These are phyloP conservation scores for Seminavis robusta DNA, from an alignment of 108 stramenopile species.

Conservation along the genomic window DNA sequence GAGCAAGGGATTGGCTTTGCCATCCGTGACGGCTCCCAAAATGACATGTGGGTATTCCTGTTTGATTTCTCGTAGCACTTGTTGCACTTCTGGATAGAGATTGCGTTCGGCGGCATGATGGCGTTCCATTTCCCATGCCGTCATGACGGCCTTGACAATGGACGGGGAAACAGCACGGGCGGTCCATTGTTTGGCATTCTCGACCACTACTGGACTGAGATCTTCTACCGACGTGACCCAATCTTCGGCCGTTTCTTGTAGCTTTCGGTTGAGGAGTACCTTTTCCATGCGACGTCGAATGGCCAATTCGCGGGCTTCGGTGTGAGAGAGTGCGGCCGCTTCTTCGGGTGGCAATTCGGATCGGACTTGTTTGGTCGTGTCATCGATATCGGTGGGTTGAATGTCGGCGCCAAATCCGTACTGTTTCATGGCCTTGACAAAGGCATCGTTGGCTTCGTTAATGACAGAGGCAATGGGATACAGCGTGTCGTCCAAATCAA, in stretches of 20 bases:
- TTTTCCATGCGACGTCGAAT: slow-evolving; percentile 82
- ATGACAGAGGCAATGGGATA: slow-evolving; percentile 74
- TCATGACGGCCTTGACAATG: slow-evolving; percentile 74
- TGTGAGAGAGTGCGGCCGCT: slow-evolving; percentile 73
- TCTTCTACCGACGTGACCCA: slow-evolving; percentile 78
- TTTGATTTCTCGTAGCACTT: slow-evolving; percentile 66
- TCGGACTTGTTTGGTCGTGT: slow-evolving; percentile 62
- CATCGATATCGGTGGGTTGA: slow-evolving; percentile 67
- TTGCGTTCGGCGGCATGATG: slow-evolving; percentile 88
- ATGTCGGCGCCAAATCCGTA: slow-evolving; percentile 59
- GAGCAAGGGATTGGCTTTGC: slow-evolving; percentile 76
- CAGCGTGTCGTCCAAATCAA: slow-evolving; percentile 86
- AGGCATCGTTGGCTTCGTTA: slow-evolving; percentile 70
- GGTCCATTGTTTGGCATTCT: slow-evolving; percentile 75
- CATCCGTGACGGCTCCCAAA: slow-evolving; percentile 89
- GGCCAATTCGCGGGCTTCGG: slow-evolving; percentile 67
- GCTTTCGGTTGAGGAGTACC: slow-evolving; percentile 61
- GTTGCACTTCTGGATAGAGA: slow-evolving; percentile 67
- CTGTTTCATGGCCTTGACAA: slow-evolving; percentile 65
- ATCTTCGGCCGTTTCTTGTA: slow-evolving; percentile 72
- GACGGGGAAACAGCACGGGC: slow-evolving; percentile 59
- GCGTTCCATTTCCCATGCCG: slow-evolving; percentile 86
- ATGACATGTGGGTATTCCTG: slow-evolving; percentile 73
- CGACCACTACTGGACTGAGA: slow-evolving; percentile 51
- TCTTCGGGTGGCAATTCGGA: slow-evolving; percentile 63